Conservation (phyloP, 768 basidiomycete genomes). For the Leccinum uliginosum region DNA sequence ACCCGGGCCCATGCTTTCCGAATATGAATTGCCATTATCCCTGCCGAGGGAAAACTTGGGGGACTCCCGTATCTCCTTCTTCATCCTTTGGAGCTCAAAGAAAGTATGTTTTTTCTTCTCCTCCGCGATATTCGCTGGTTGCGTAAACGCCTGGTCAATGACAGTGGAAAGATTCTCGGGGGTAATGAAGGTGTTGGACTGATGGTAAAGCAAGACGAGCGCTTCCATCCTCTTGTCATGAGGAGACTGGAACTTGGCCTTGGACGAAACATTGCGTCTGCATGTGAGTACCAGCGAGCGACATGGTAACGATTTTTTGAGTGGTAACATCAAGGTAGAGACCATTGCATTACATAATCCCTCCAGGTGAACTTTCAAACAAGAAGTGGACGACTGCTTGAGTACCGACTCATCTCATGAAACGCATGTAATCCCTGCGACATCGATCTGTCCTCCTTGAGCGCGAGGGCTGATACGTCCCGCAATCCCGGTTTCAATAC, state of each 20-base stretch:
- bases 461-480: neutral
- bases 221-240: constrained; percentile 52
- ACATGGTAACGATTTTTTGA: constrained; percentile 6
- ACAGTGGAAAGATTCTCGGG: constrained; percentile 57
- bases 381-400: neutral
- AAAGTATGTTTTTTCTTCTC: constrained; percentile 15
- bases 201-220: constrained; percentile 75
- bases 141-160: constrained; percentile 63
- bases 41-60: constrained; percentile 29
- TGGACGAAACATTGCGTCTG: constrained; percentile 22
- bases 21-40: constrained; percentile 13
- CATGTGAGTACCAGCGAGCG: constrained; percentile 2
- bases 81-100: constrained; percentile 17
- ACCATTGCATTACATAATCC: constrained; percentile 15
- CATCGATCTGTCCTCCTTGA: neutral
- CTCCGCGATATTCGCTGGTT: constrained; percentile 12
- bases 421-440: neutral
- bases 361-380: neutral
- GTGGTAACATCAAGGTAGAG: constrained; percentile 14
- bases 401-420: neutral
- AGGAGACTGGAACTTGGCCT: constrained; percentile 12
- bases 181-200: constrained; percentile 67
- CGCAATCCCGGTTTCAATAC: neutral
- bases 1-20: constrained; percentile 28
- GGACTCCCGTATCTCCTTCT: constrained; percentile 1